Base-by-base conservation (phyloP, 805 yeast genomes). In the Metschnikowia similis region DNA sequence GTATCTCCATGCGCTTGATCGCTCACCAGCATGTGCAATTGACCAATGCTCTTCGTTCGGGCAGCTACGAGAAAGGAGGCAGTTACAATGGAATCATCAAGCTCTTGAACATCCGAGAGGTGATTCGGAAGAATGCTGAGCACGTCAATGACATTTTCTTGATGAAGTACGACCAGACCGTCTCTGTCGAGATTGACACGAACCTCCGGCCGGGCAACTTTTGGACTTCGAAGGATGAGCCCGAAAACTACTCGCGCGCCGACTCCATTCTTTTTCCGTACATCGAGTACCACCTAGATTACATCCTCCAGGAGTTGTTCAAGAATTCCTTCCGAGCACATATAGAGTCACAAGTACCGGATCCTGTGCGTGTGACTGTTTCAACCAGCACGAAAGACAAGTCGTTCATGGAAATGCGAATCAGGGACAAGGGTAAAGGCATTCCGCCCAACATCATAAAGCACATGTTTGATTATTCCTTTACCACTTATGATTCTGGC, bases 341-440 rank as follows among this genome's bases (percentile, higher is more conserved):
- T 48, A 85, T 92, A 47, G 98, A 92, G 64, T 81, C 80, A 49
- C 62, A 70, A 9, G 69, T 72, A 8, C 47, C 52, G 8, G 71
- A 69, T 30, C 75, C 76, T 2, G 74, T 72, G 13, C 63, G 62
- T 16, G 66, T 75, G 8, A 68, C 77, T 1, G 63, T 73, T 6
- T 67, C 75, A 8, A 67, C 65, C 4, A 63, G 70, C 1, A 43
- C 38, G 11, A 52, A 66, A 58, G 42, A 48, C 31, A 66, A 62
- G 31, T 62, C 67, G n/a, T 75, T 72, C 46, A 70, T 89, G 50
- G 89, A 87, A 53, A 74, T 94, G 6, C 75, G 96, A 50, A 72
- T 92, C 32, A 75, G 96, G 39, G 99, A 92, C 69, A 78, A 80
- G 50, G 99, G 97, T 16, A 89, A 89, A 48, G 99, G 99, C 3